Percentiles rank a stretch among this genome's conserved stretches.
phyloP scores from a whole-genome alignment of 2,329 filamentous ascomycete genomes.

The Neonectria faginata region DNA sequence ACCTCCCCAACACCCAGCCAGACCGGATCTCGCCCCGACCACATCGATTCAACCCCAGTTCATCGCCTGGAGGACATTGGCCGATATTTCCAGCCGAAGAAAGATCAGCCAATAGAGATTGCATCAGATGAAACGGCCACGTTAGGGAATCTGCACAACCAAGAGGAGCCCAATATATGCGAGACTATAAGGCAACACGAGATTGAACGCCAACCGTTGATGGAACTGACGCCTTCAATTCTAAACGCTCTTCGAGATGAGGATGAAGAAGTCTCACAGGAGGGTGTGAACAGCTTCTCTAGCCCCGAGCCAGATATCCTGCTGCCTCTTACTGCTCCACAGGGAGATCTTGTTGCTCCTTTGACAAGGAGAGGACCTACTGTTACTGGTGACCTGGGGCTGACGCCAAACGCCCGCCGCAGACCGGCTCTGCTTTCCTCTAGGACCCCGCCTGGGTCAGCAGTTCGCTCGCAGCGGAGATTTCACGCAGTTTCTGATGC shows the following conservation, averaged over 20 bases:
- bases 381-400: background rate
- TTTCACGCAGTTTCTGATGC: slow-evolving; percentile 7
- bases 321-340: slow-evolving; percentile 13
- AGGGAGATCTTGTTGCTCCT: background rate
- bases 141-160: slow-evolving; percentile 26
- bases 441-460: slow-evolving; percentile 27
- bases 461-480: slow-evolving; percentile 17
- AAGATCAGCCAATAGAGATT: slow-evolving; percentile 48
- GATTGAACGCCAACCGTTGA: slow-evolving; percentile 37
- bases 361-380: background rate
- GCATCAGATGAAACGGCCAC: slow-evolving; percentile 52
- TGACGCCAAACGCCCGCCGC: slow-evolving; percentile 19
- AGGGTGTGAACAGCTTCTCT: slow-evolving; percentile 11
- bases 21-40: slow-evolving; percentile 12
- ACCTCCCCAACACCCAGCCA: slow-evolving; percentile 16
- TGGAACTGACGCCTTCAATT: slow-evolving; percentile 39
- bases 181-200: slow-evolving; percentile 19
- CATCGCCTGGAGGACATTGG: slow-evolving; percentile 45
- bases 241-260: slow-evolving; percentile 38
- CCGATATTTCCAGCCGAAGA: slow-evolving; percentile 46
- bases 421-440: slow-evolving; percentile 5
- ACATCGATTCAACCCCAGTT: slow-evolving; percentile 18
- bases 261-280: slow-evolving; percentile 26
- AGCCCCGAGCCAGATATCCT: slow-evolving; percentile 19
- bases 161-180: slow-evolving; percentile 21